These are phyloP conservation scores for Comarum palustre DNA, from an alignment of 306 rosid genomes.

Conservation along the genomic window DNA sequence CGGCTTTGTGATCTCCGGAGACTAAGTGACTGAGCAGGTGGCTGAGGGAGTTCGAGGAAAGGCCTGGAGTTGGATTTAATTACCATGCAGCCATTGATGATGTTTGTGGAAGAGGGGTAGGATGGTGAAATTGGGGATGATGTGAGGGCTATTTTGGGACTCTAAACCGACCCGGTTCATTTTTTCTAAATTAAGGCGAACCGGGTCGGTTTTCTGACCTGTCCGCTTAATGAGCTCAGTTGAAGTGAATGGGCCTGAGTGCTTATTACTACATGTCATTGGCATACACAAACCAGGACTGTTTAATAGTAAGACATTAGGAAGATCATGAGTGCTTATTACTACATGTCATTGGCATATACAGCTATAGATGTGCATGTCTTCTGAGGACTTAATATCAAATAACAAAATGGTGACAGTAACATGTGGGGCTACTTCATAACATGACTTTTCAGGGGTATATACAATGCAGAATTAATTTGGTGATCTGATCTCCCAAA, in stretches of 20 bases:
- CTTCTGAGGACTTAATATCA: not conserved
- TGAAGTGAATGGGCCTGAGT: too few relatives aligned
- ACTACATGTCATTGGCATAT: not conserved
- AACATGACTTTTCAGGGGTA: not conserved
- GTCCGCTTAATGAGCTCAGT: not conserved
- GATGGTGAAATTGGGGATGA: not conserved
- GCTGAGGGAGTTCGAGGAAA: not conserved
- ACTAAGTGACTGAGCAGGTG: not conserved
- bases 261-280: too few relatives aligned
- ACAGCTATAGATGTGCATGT: not conserved
- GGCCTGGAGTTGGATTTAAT: not conserved
- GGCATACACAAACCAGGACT: not conserved
- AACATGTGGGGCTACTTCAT: not conserved
- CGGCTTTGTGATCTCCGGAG: slow-evolving; percentile 60
- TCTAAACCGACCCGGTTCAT: not conserved
- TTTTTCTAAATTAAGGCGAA: not conserved
- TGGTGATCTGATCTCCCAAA: not conserved
- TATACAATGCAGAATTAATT: not conserved
- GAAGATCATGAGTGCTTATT: not conserved
- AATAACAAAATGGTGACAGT: not conserved
- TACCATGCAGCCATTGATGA: slow-evolving; percentile 22
- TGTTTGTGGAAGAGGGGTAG: not conserved
- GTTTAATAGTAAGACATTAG: not conserved
- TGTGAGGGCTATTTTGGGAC: not conserved
- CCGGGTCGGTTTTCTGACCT: not conserved